A percentile compares a stretch with the other conserved stretches of the same genome.
phyloP scores from a whole-genome alignment of 805 yeast species.

The Candida methanosorbosa region DNA sequence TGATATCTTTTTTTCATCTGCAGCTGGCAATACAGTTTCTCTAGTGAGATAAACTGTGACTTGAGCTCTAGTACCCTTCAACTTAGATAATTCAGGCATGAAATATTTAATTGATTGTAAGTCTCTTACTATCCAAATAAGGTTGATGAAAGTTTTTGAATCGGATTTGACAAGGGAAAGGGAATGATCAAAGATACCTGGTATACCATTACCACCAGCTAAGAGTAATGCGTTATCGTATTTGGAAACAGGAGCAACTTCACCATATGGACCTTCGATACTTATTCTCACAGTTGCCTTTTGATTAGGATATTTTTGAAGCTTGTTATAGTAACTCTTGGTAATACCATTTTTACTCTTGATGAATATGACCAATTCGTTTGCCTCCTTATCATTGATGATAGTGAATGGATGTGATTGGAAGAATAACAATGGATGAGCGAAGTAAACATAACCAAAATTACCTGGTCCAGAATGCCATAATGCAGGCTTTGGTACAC shows the following conservation, averaged over 20 bases:
- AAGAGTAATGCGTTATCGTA: slow-evolving; percentile 45
- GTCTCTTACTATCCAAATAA: slow-evolving; percentile 55
- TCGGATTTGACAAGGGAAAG: slow-evolving; percentile 16
- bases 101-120: slow-evolving; percentile 37
- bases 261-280: slow-evolving; percentile 69
- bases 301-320: slow-evolving; percentile 21
- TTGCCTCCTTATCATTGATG: slow-evolving; percentile 23
- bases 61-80: slow-evolving; percentile 19
- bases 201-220: slow-evolving; percentile 69
- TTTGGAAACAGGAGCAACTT: slow-evolving; percentile 34
- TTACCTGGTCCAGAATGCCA: slow-evolving; percentile 49
- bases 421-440: slow-evolving; percentile 44
- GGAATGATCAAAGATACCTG: slow-evolving; percentile 40
- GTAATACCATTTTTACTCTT: slow-evolving; percentile 50
- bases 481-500: slow-evolving; percentile 38
- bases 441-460: slow-evolving; percentile 47
- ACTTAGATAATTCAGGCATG: slow-evolving; percentile 25
- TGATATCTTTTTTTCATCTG: too few relatives aligned
- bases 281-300: slow-evolving; percentile 23
- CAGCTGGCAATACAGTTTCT: too few relatives aligned
- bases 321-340: slow-evolving; percentile 25
- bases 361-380: slow-evolving; percentile 29
- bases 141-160: slow-evolving; percentile 23
- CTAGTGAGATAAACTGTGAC: slow-evolving; percentile 31
- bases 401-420: slow-evolving; percentile 70